phyloP scores from a whole-genome alignment of 2,329 filamentous ascomycete genomes.

The Paraphaeosphaeria minitans region DNA sequence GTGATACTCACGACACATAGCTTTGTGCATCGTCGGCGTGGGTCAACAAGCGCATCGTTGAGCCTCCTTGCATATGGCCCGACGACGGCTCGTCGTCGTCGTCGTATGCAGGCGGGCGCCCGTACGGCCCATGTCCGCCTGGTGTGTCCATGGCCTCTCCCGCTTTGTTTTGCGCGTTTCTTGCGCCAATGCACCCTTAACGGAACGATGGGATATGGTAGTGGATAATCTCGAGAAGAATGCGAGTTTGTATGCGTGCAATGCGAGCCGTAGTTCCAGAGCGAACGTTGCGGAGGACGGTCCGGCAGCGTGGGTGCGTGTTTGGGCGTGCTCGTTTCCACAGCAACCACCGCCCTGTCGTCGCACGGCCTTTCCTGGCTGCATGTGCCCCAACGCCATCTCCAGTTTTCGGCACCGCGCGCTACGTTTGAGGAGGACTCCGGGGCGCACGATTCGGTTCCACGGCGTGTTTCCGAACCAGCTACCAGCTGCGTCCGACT shows the following conservation, averaged over 20 bases:
- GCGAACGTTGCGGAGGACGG: conserved; percentile 7
- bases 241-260: conserved; percentile 3
- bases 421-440: neutral
- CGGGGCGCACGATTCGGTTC: neutral
- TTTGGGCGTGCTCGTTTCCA: conserved; percentile 3
- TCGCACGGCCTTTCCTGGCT: neutral
- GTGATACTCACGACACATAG: conserved; percentile 52
- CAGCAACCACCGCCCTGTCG: neutral
- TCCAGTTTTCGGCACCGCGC: conserved; percentile 2
- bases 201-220: conserved; percentile 1
- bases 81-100: conserved; percentile 47
- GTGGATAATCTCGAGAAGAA: conserved; percentile 3
- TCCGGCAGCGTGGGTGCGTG: conserved; percentile 9
- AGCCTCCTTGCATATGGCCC: conserved; percentile 45
- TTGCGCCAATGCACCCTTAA: conserved; percentile 5
- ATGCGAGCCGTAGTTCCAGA: conserved; percentile 4
- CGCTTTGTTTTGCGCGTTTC: conserved; percentile 6
- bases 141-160: conserved; percentile 45
- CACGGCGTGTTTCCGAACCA: neutral
- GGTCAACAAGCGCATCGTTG: conserved; percentile 58
- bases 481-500: neutral
- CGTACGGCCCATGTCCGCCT: conserved; percentile 41
- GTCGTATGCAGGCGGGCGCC: conserved; percentile 53
- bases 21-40: conserved; percentile 49
- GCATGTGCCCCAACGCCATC: conserved; percentile 7